phyloP scores from a whole-genome alignment of 2,329 filamentous ascomycete species.

The Colletotrichum spaethianum region DNA sequence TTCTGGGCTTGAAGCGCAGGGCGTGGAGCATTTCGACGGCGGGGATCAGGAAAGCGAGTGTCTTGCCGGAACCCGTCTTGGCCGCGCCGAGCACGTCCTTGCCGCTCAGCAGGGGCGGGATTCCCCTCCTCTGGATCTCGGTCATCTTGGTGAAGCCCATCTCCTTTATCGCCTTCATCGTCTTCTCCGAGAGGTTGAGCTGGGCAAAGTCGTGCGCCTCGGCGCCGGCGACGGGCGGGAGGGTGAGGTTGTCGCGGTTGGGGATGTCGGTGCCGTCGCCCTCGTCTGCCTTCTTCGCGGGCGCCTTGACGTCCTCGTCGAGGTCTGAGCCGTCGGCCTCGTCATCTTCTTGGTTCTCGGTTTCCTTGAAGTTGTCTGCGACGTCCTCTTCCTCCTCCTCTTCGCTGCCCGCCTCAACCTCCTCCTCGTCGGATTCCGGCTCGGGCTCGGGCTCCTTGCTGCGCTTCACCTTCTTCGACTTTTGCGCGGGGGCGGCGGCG shows the following conservation, averaged over 20 bases:
- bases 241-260: slow-evolving; percentile 61
- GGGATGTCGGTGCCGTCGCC: slow-evolving; percentile 52
- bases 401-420: slow-evolving; percentile 46
- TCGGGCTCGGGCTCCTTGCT: slow-evolving; percentile 48
- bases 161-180: slow-evolving; percentile 86
- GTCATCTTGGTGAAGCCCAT: slow-evolving; percentile 98
- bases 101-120: slow-evolving; percentile 89
- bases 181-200: slow-evolving; percentile 88
- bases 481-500: slow-evolving; percentile 50
- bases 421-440: slow-evolving; percentile 45
- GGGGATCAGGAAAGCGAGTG: slow-evolving; percentile 92
- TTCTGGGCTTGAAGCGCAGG: slow-evolving; percentile 93
- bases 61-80: slow-evolving; percentile 97
- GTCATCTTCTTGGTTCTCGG: slow-evolving; percentile 48
- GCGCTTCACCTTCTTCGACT: slow-evolving; percentile 60
- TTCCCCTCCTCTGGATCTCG: slow-evolving; percentile 89
- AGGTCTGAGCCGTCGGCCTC: slow-evolving; percentile 45
- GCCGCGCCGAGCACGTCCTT: slow-evolving; percentile 94
- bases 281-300: slow-evolving; percentile 46
- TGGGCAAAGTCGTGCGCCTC: slow-evolving; percentile 83
- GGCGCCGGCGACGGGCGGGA: slow-evolving; percentile 66
- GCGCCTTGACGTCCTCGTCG: slow-evolving; percentile 42
- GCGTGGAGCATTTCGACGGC: slow-evolving; percentile 93
- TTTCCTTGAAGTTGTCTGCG: slow-evolving; percentile 45
- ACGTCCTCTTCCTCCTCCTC: slow-evolving; percentile 50